Evolutionary conservation across 768 basidiomycete species (phyloP).

Genomic region (Kwoniella bestiolae): DNA sequence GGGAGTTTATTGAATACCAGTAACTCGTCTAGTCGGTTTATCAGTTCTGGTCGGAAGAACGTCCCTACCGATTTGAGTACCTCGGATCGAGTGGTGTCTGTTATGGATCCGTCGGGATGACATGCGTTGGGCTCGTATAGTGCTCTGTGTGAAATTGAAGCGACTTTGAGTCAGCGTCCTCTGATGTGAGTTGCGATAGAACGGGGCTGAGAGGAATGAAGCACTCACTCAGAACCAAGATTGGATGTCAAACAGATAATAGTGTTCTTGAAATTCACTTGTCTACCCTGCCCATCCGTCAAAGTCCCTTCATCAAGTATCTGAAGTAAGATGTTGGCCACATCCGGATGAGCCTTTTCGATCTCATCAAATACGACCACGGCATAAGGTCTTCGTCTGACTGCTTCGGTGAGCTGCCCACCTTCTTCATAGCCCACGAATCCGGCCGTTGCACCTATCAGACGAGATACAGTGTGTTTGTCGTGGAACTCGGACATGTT

Average conservation of each 20-base stretch:
- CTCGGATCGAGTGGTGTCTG: slow-evolving; percentile 65
- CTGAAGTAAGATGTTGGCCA: slow-evolving; percentile 86
- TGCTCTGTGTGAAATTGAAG: slow-evolving; percentile 24
- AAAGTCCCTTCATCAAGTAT: slow-evolving; percentile 87
- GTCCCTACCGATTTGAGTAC: slow-evolving; percentile 76
- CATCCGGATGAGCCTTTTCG: slow-evolving; percentile 92
- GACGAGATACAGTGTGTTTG: slow-evolving; percentile 83
- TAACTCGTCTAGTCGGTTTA: slow-evolving; percentile 76
- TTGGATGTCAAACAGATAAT: slow-evolving; percentile 91
- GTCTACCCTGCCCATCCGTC: slow-evolving; percentile 88
- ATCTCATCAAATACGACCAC: slow-evolving; percentile 73
- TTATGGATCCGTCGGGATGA: slow-evolving; percentile 69
- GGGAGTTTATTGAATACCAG: slow-evolving; percentile 85
- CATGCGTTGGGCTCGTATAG: slow-evolving; percentile 71
- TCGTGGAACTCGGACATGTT: slow-evolving; percentile 98
- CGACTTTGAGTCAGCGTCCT: no score
- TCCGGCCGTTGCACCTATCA: slow-evolving; percentile 91
- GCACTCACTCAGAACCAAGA: slow-evolving; percentile 63
- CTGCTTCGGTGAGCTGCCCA: slow-evolving; percentile 84
- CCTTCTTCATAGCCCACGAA: slow-evolving; percentile 90
- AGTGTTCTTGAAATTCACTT: slow-evolving; percentile 93
- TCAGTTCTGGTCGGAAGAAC: slow-evolving; percentile 86
- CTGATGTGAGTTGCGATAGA: no score
- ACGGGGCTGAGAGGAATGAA: slow-evolving; percentile 55
- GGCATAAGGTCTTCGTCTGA: slow-evolving; percentile 87